Conservation (phyloP, 805 yeast species). For the Candida insectalens region DNA sequence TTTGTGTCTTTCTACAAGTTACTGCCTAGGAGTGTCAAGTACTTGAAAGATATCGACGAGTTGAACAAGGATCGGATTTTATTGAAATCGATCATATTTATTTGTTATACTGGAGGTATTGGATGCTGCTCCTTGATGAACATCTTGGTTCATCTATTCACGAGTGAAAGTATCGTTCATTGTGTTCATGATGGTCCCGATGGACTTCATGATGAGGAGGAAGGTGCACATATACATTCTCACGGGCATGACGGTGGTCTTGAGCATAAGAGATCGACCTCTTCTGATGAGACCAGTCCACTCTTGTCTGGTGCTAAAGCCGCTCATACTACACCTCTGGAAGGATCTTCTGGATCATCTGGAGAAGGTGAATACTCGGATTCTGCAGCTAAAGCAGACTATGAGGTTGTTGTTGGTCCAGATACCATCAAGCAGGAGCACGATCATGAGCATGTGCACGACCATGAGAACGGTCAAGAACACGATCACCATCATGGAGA, state of each 20-base stretch:
- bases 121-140: constrained; percentile 51
- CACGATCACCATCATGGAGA: not conserved
- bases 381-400: not conserved
- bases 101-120: constrained; percentile 41
- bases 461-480: not conserved
- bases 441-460: not conserved
- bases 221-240: constrained; percentile 9
- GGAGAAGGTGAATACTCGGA: not conserved
- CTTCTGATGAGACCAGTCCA: not conserved
- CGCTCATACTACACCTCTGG: not conserved
- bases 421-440: not conserved
- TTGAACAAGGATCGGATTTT: constrained; percentile 14
- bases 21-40: constrained; percentile 55
- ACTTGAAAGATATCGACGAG: constrained; percentile 27
- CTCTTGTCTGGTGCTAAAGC: no score
- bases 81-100: constrained; percentile 35
- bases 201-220: constrained; percentile 20
- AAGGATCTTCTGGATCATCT: not conserved
- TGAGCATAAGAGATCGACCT: not conserved
- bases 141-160: constrained; percentile 54
- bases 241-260: constrained; percentile 2
- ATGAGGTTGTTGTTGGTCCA: not conserved
- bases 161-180: constrained; percentile 78
- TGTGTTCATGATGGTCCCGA: constrained; percentile 50
- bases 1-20: constrained; percentile 71